Evolutionary conservation across 495 filamentous ascomycete genomes (phyloP).

Genomic region (Penicillium cataractarum): DNA sequence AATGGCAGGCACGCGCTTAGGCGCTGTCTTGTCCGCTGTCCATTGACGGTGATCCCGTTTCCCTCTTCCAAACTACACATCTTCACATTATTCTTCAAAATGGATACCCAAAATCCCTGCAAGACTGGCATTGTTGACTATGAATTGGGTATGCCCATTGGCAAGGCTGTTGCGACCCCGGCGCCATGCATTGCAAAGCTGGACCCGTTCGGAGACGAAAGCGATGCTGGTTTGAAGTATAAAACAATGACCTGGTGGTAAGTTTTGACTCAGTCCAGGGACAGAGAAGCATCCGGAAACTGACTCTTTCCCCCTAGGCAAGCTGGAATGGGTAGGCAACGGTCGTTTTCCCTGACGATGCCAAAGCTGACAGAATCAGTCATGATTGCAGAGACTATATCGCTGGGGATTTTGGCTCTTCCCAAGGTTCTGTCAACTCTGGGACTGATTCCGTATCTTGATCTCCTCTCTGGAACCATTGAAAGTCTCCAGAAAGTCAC

Average conservation of each 20-base stretch:
- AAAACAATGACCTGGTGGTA: conserved; percentile 45
- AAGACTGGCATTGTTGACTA: too few species aligned
- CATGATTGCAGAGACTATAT: conserved; percentile 68
- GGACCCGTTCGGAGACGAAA: conserved; percentile 42
- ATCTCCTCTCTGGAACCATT: not conserved
- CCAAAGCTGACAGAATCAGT: conserved; percentile 32
- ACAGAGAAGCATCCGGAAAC: not conserved
- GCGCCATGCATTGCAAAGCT: conserved; percentile 7
- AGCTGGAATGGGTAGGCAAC: conserved; percentile 34
- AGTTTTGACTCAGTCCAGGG: not conserved
- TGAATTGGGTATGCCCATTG: not conserved
- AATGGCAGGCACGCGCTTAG: not conserved
- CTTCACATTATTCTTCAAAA: not conserved
- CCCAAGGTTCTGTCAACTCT: conserved; percentile 59
- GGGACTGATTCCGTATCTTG: conserved; percentile 57
- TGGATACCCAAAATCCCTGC: not conserved
- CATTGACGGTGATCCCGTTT: not conserved
- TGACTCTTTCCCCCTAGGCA: conserved; percentile 29
- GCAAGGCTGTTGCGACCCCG: not conserved
- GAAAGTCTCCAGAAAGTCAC: not conserved
- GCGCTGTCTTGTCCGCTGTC: not conserved
- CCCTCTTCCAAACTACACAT: not conserved
- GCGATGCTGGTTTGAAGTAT: conserved; percentile 33
- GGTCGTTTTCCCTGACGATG: not conserved
- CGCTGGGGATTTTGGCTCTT: conserved; percentile 62